Conservation (phyloP, 208 protist genomes). For the Crithidia bombi region DNA sequence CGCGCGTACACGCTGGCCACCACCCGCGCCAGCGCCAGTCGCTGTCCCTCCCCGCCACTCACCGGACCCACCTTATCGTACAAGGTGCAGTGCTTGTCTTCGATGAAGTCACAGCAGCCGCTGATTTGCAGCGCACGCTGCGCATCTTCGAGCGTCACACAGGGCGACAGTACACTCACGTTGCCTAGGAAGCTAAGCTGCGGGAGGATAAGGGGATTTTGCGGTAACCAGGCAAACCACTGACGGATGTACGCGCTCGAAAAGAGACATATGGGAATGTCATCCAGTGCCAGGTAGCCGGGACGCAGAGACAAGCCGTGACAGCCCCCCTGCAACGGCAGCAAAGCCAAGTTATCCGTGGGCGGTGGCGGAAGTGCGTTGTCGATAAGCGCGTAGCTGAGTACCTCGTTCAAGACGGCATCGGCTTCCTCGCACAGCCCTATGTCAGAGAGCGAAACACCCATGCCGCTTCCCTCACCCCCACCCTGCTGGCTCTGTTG, state of each 20-base stretch:
- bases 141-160: conserved; percentile 50
- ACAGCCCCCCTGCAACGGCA: neutral
- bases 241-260: conserved; percentile 55
- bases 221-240: conserved; percentile 53
- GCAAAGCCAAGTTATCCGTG: neutral
- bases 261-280: conserved; percentile 63
- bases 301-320: conserved; percentile 4
- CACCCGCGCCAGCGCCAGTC: conserved; percentile 90
- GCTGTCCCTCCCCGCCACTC: conserved; percentile 92
- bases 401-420: conserved; percentile 25
- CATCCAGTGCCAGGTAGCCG: conserved; percentile 44
- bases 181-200: conserved; percentile 50
- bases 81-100: conserved; percentile 36
- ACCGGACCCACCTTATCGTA: conserved; percentile 55
- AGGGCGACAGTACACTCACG: conserved; percentile 35
- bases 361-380: conserved; percentile 17
- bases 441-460: too few species aligned
- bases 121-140: conserved; percentile 47
- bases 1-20: conserved; percentile 53
- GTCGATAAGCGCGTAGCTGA: conserved; percentile 39
- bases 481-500: neutral
- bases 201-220: conserved; percentile 43
- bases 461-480: neutral
- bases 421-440: conserved; percentile 9
- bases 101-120: conserved; percentile 52